Evolutionary conservation across 2,329 filamentous ascomycete species (phyloP).

Genomic region (Colletotrichum musicola): DNA sequence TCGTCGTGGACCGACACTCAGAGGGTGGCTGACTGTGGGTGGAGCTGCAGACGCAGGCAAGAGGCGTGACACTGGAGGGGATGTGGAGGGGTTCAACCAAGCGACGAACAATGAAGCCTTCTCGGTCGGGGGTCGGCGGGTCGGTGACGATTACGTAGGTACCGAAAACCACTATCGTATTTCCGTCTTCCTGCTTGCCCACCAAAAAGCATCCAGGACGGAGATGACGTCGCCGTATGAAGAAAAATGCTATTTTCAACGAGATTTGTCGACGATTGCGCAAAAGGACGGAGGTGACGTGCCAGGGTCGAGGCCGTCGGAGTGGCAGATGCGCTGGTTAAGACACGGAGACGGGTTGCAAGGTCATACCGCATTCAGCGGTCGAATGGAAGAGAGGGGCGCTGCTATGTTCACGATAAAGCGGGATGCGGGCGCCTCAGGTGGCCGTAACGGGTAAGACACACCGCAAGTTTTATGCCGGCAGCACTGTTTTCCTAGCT

Average conservation of each 20-base stretch:
- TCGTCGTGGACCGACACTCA: constrained; percentile 15
- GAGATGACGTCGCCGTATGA: constrained; percentile 1
- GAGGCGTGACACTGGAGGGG: background rate
- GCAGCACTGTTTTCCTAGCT: background rate
- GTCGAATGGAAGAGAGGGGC: constrained; percentile 1
- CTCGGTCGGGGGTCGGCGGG: constrained; percentile 17
- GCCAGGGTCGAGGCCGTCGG: constrained; percentile 12
- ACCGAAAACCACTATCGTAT: constrained; percentile 14
- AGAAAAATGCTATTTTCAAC: background rate
- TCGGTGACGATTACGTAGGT: constrained; percentile 1
- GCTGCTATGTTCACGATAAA: constrained; percentile 19
- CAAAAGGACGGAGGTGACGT: background rate
- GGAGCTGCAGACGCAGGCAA: background rate
- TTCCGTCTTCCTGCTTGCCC: constrained; percentile 19
- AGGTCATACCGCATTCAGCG: constrained; percentile 37
- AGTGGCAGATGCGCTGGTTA: constrained; percentile 14
- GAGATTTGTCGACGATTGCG: background rate
- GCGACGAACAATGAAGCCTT: constrained; percentile 12
- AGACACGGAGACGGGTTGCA: constrained; percentile 33
- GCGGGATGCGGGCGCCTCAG: constrained; percentile 34
- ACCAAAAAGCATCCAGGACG: constrained; percentile 13
- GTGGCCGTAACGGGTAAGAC: constrained; percentile 36
- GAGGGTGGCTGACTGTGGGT: constrained; percentile 4
- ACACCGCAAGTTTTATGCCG: constrained; percentile 11
- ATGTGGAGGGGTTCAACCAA: constrained; percentile 13